phyloP scores from a whole-genome alignment of 2,329 filamentous ascomycete species.

The Calonectria hawksworthii region DNA sequence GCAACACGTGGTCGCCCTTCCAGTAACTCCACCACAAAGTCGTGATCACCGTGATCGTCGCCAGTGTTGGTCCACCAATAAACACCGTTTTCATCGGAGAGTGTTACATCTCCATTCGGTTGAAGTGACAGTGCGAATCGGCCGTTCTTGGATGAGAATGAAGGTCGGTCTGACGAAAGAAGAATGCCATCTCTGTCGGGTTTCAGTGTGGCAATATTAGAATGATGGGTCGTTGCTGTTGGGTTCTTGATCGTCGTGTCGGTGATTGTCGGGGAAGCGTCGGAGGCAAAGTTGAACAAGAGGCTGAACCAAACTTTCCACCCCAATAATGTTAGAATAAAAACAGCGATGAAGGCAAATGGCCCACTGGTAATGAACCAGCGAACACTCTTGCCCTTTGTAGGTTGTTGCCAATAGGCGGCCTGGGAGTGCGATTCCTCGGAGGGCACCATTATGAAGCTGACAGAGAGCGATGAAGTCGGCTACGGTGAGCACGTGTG shows the following conservation, averaged over 20 bases:
- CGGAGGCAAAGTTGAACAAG: neutral
- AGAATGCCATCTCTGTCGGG: neutral
- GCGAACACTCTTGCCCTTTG: too few relatives aligned
- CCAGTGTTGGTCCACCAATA: neutral
- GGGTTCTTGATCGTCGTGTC: neutral
- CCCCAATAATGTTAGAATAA: neutral
- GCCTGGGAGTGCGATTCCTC: too few relatives aligned
- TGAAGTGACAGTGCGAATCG: neutral
- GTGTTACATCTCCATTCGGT: neutral
- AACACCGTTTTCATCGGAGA: neutral
- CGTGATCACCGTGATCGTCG: neutral
- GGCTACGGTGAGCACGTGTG: too few relatives aligned
- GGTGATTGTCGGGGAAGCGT: neutral
- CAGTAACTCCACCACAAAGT: neutral
- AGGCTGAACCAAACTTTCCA: neutral
- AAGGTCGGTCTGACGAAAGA: neutral
- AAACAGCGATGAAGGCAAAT: neutral
- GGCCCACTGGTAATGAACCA: too few relatives aligned
- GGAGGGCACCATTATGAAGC: too few relatives aligned
- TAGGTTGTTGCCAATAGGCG: too few relatives aligned
- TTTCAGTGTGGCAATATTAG: neutral
- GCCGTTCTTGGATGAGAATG: neutral
- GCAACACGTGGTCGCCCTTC: neutral
- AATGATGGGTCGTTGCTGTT: neutral
- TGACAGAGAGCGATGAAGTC: too few relatives aligned